Conservation (phyloP, 345 rosid genomes). For the Rhodomyrtus tomentosa region DNA sequence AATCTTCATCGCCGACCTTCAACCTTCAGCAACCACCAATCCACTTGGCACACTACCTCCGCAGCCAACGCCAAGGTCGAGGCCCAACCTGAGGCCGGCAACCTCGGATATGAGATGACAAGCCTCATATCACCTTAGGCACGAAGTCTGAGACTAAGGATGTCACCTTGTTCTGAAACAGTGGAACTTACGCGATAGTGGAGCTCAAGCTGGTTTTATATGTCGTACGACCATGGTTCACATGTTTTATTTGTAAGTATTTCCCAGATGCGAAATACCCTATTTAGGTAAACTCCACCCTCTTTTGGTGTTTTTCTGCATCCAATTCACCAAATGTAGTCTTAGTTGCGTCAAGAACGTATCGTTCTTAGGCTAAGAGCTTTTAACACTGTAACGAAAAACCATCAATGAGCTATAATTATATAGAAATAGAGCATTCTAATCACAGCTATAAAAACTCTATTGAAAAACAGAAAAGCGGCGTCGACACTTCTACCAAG, state of each 20-base stretch:
- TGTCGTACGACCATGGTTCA: not conserved
- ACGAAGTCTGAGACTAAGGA: not conserved
- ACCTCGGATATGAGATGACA: not conserved
- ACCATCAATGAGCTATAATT: not conserved
- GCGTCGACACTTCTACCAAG: not conserved
- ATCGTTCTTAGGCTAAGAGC: not conserved
- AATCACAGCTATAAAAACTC: not conserved
- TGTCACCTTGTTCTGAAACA: not conserved
- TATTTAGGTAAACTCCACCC: not conserved
- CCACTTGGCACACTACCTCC: not conserved
- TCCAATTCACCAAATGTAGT: not conserved
- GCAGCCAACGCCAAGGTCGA: not conserved
- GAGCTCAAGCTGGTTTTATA: not conserved
- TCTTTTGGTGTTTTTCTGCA: not conserved
- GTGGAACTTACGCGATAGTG: not conserved
- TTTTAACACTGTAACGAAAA: not conserved
- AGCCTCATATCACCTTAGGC: not conserved
- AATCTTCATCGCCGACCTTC: not conserved
- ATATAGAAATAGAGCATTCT: not conserved
- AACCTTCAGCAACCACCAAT: not conserved
- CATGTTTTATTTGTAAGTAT: not conserved
- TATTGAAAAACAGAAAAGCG: not conserved
- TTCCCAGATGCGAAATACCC: not conserved
- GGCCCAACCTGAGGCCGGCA: not conserved
- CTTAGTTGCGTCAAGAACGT: not conserved